A percentile compares a stretch with the other conserved stretches of the same genome.
These are phyloP conservation scores for Lipomyces sp. DNA, from an alignment of 805 yeast genomes.

Conservation along the genomic window DNA sequence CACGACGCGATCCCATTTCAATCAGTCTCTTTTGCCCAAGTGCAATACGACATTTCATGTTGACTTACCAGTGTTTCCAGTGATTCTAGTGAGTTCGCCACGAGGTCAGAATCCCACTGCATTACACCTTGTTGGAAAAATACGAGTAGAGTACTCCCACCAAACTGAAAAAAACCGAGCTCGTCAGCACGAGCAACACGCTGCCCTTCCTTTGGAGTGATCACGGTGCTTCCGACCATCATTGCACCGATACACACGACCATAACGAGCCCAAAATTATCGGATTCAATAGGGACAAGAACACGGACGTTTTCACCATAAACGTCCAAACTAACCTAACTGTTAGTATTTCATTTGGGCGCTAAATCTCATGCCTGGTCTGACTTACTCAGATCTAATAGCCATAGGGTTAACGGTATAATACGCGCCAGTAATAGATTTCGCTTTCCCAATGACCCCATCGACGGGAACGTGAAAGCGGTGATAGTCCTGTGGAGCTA, in stretches of 20 bases:
- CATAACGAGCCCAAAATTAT: slow-evolving; percentile 71
- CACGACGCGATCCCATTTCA: background rate
- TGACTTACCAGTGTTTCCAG: slow-evolving; percentile 73
- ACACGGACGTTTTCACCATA: slow-evolving; percentile 88
- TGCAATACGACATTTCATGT: background rate
- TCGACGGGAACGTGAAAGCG: slow-evolving; percentile 85
- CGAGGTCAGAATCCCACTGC: slow-evolving; percentile 68
- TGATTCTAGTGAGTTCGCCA: slow-evolving; percentile 60
- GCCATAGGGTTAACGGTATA: slow-evolving; percentile 99
- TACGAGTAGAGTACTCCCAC: slow-evolving; percentile 82
- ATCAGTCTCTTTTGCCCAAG: background rate
- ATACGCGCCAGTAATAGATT: slow-evolving; percentile 79
- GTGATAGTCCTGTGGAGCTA: slow-evolving; percentile 97
- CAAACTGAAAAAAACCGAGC: slow-evolving; percentile 91
- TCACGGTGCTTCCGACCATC: slow-evolving; percentile 93
- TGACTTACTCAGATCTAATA: slow-evolving; percentile 56
- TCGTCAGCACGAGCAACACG: slow-evolving; percentile 68
- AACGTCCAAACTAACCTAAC: slow-evolving; percentile 58
- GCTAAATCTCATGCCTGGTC: background rate
- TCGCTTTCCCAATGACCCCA: slow-evolving; percentile 66
- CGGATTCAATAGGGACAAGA: slow-evolving; percentile 70
- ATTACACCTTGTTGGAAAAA: slow-evolving; percentile 50
- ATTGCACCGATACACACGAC: slow-evolving; percentile 91
- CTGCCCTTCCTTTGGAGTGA: slow-evolving; percentile 64
- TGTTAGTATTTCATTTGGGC: slow-evolving; percentile 4